Evolutionary conservation across 176 grass and related monocot genomes (phyloP).

Genomic region (Zea mays): Zm-B73-REFERENCE-NAM-5.0 NC_050101.1:78204001-78204500

Average conservation of each 20-base stretch:
- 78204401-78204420: too few relatives aligned
- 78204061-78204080: neutral
- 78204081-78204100: neutral
- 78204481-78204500: too few relatives aligned
- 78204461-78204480: too few relatives aligned
- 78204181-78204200: neutral
- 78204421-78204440: too few relatives aligned
- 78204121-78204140: slow-evolving; percentile 20
- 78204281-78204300: slow-evolving; percentile 7
- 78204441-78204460: too few relatives aligned
- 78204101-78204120: neutral
- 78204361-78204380: neutral
- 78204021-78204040: neutral
- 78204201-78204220: slow-evolving; percentile 2
- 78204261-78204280: neutral
- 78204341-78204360: neutral
- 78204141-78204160: neutral
- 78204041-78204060: too few relatives aligned
- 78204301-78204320: neutral
- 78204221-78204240: slow-evolving; percentile 1
- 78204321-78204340: neutral
- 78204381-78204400: neutral
- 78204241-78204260: neutral
- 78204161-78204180: neutral
- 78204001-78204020: neutral